Evolutionary conservation across 345 rosid species (phyloP).

Genomic region (Punica granatum): DNA sequence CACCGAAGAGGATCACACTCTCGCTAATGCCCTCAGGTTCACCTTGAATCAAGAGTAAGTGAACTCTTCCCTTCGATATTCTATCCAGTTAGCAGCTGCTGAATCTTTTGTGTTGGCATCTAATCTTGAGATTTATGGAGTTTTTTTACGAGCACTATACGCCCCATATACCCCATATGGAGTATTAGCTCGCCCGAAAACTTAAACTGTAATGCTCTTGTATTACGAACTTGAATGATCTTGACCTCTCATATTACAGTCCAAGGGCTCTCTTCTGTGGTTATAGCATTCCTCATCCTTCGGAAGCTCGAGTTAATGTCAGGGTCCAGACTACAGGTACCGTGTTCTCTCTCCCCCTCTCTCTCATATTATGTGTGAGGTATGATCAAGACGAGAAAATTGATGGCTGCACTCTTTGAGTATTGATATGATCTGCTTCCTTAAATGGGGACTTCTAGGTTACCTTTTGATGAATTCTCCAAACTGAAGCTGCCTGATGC

Average conservation of each 20-base stretch:
- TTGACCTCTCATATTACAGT: constrained; percentile 34
- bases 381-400: neutral
- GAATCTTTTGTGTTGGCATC: too few relatives aligned
- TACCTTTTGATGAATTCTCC: neutral
- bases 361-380: neutral
- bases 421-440: too few relatives aligned
- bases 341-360: neutral
- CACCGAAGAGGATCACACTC: constrained; percentile 73
- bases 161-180: too few relatives aligned
- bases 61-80: neutral
- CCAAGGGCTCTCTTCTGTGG: constrained; percentile 66
- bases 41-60: constrained; percentile 89
- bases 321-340: constrained; percentile 94
- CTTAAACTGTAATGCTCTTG: neutral
- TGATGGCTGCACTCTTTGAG: too few relatives aligned
- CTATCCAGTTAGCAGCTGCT: neutral
- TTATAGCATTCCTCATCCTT: constrained; percentile 93
- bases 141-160: too few relatives aligned
- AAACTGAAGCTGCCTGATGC: neutral
- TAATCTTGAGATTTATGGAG: too few relatives aligned
- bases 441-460: neutral
- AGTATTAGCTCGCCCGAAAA: neutral
- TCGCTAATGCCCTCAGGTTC: constrained; percentile 79
- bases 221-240: neutral
- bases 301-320: constrained; percentile 65